Percentiles rank a stretch among this genome's conserved stretches.
Conservation (phyloP, 2,329 filamentous ascomycete species). For the Sporothrix mexicana region DNA sequence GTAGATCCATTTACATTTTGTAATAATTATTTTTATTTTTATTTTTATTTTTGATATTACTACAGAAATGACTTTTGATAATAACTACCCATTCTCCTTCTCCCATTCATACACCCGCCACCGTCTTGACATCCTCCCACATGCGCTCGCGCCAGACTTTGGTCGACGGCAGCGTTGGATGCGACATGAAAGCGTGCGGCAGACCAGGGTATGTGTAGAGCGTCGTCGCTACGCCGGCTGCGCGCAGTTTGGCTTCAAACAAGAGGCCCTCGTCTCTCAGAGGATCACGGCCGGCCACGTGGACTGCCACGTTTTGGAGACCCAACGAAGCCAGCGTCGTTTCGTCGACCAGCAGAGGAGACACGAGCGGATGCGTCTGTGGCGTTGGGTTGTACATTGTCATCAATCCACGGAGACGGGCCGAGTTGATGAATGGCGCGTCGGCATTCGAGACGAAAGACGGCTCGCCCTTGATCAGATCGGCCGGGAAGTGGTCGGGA, state of each 20-base stretch:
- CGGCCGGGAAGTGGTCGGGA: conserved; percentile 7
- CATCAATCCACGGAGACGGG: conserved; percentile 46
- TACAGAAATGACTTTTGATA: background rate
- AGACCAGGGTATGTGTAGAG: conserved; percentile 27
- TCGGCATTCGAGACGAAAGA: conserved; percentile 37
- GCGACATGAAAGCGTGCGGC: conserved; percentile 31
- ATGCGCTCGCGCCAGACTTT: conserved; percentile 25
- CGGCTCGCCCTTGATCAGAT: background rate
- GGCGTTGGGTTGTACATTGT: conserved; percentile 37
- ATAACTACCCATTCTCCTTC: background rate
- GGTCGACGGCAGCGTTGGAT: conserved; percentile 23
- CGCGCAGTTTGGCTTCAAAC: conserved; percentile 29
- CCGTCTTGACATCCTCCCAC: conserved; percentile 22
- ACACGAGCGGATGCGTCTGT: background rate
- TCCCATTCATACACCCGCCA: conserved; percentile 21
- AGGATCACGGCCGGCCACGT: conserved; percentile 34
- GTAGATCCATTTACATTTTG: no score
- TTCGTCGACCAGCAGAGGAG: conserved; percentile 6
- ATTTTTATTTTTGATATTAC: background rate
- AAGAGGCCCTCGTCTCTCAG: conserved; percentile 35
- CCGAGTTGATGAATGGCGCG: conserved; percentile 53
- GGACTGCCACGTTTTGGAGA: conserved; percentile 24
- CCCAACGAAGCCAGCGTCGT: background rate
- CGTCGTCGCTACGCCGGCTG: conserved; percentile 10
- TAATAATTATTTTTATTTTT: no score